Conservation (phyloP, 1,284 basidiomycete genomes). For the Apiotrichum siamense region DNA sequence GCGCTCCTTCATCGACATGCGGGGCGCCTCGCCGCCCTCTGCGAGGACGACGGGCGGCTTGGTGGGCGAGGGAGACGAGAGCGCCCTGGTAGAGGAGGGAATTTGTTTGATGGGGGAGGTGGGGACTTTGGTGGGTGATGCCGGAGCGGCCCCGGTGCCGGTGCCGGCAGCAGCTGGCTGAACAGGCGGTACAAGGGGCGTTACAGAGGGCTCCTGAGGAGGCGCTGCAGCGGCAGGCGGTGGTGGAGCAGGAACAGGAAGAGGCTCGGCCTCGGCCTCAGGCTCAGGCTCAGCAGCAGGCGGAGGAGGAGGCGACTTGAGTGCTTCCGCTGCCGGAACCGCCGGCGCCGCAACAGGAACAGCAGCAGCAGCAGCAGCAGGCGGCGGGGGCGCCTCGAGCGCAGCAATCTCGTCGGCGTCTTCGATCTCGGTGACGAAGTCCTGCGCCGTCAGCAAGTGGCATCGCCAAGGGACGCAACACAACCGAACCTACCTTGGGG, state of each 20-base stretch:
- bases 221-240: neutral
- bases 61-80: slow-evolving; percentile 6
- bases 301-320: slow-evolving; percentile 46
- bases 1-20: slow-evolving; percentile 45
- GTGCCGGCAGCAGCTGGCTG: neutral
- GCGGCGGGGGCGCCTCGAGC: slow-evolving; percentile 3
- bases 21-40: slow-evolving; percentile 23
- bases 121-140: neutral
- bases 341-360: neutral
- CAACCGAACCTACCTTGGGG: slow-evolving; percentile 43
- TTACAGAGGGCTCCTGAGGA: neutral
- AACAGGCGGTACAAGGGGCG: neutral
- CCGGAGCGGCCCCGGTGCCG: neutral
- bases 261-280: neutral
- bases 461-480: too few species aligned
- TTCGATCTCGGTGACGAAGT: slow-evolving; percentile 35
- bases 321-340: slow-evolving; percentile 46
- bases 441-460: slow-evolving; percentile 25
- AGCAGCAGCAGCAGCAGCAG: slow-evolving; percentile 14
- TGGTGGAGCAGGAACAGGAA: neutral
- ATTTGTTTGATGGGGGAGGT: neutral
- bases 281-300: slow-evolving; percentile 28
- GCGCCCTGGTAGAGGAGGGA: neutral
- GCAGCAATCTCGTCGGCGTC: slow-evolving; percentile 13
- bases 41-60: slow-evolving; percentile 6